phyloP scores from a whole-genome alignment of 306 rosid genomes.

The Alnus glutinosa region DNA sequence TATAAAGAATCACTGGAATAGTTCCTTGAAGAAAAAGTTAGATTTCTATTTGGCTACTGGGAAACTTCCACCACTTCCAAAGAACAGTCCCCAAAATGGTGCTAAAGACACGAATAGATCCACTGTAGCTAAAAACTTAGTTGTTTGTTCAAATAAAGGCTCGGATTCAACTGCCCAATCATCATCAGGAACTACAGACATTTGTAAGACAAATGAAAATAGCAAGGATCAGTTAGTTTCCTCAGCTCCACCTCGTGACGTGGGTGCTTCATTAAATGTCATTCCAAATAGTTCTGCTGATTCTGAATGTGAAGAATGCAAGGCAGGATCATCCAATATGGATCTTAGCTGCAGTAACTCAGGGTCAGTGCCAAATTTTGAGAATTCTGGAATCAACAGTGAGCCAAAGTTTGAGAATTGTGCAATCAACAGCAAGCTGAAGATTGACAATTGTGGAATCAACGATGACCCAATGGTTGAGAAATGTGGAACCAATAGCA shows the following conservation, averaged over 20 bases:
- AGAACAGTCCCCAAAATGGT: constrained; percentile 52
- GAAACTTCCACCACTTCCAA: constrained; percentile 79
- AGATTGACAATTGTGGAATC: constrained; percentile 36
- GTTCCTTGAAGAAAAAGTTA: constrained; percentile 93
- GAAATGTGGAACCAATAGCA: constrained; percentile 30
- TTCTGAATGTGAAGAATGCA: constrained; percentile 60
- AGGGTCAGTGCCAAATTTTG: constrained; percentile 41
- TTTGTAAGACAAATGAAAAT: constrained; percentile 49
- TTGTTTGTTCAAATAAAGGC: constrained; percentile 53
- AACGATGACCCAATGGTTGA: constrained; percentile 17
- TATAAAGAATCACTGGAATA: constrained; percentile 98
- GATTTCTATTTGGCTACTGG: constrained; percentile 89
- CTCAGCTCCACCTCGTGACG: constrained; percentile 49
- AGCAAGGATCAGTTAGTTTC: constrained; percentile 68
- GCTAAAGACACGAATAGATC: constrained; percentile 56
- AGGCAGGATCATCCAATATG: constrained; percentile 42
- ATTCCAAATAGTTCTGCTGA: constrained; percentile 60
- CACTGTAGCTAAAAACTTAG: constrained; percentile 45
- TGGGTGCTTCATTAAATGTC: constrained; percentile 57
- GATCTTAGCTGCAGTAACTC: constrained; percentile 56
- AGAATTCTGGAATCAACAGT: constrained; percentile 35
- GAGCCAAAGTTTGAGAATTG: constrained; percentile 33
- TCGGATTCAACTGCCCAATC: constrained; percentile 63
- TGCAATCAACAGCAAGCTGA: constrained; percentile 33
- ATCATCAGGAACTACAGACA: constrained; percentile 63